Base-by-base conservation (phyloP, 495 filamentous ascomycete genomes). In the Bacidia gigantensis region DNA sequence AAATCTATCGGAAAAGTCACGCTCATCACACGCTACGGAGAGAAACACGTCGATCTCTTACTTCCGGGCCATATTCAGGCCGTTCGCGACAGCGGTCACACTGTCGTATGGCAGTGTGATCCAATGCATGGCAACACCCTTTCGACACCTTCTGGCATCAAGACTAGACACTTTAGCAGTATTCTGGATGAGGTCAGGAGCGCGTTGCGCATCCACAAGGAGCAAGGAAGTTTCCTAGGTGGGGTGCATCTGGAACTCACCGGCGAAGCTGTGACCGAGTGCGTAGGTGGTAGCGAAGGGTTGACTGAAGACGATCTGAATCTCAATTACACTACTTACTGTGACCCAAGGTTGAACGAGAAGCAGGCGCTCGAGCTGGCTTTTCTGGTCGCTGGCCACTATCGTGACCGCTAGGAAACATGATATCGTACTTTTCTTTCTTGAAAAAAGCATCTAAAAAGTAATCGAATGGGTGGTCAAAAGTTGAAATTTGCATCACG, bases 31-130 rank as follows among this genome's bases (percentile, higher is more conserved):
- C 82, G 92, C 11, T 98, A 97, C 65, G 92, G 92, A 39, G 83
- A 83, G 22, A 67, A 65, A 20, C 84, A 84, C 47, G 83, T 98
- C 45, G 66, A 75, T 21, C 56, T 70, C 2, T 75, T 89, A 49
- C 74, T 98, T 1, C 83, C 86, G 0, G 72, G 65, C 1, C 92
- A 98, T 68, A 96, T 98, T 62, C 75, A 81, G 51, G 86, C 86
- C 42, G 92, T 98, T 18, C 80, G 89, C 60, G 65, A 71, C 56
- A 48, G 39, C 50, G 75, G 75, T 1, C 81, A 90, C 64, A 62
- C 78, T 20, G 88, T 94, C 12, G 87, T 98, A 56, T 98, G 92
- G 92, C 87, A 95, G 66, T 95, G 88, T 67, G 92, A 98, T 67
- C 92, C 92, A 11, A 97, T 97, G 93, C 92, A 98, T 69, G 92